Evolutionary conservation across 108 stramenopile species (phyloP).

Genomic region (Nitzschia palea): DNA sequence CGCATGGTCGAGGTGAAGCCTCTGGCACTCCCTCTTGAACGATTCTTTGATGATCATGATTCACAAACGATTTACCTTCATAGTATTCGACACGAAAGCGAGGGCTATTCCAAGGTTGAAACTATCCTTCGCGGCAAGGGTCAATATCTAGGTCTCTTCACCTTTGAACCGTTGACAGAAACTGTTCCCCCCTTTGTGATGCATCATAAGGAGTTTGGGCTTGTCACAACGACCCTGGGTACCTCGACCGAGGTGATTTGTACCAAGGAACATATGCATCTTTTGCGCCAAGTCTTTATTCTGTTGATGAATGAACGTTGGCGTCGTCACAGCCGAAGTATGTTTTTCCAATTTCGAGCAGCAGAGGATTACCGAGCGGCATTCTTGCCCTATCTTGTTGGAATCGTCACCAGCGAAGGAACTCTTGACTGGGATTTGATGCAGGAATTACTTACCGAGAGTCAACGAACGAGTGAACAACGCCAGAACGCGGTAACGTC

Average conservation of each 20-base stretch:
- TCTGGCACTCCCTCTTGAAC: background rate
- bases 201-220: conserved; percentile 46
- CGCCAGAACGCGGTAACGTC: conserved; percentile 25
- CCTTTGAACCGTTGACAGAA: conserved; percentile 13
- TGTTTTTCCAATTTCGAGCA: conserved; percentile 27
- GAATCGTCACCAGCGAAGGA: conserved; percentile 26
- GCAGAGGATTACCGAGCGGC: conserved; percentile 9
- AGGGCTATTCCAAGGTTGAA: conserved; percentile 15
- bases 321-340: conserved; percentile 30
- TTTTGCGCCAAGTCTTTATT: conserved; percentile 29
- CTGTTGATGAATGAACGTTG: conserved; percentile 52
- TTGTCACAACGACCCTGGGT: conserved; percentile 25
- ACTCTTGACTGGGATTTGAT: conserved; percentile 47
- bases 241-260: background rate
- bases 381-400: conserved; percentile 41
- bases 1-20: background rate
- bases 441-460: conserved; percentile 33
- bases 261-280: conserved; percentile 12
- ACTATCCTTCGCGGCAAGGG: conserved; percentile 12
- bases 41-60: background rate
- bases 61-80: conserved; percentile 27
- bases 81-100: conserved; percentile 15
- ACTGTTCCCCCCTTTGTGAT: conserved; percentile 14
- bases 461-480: conserved; percentile 28
- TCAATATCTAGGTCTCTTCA: conserved; percentile 30